phyloP scores from a whole-genome alignment of 2,329 filamentous ascomycete species.

The Microcyclospora tardicrescens region DNA sequence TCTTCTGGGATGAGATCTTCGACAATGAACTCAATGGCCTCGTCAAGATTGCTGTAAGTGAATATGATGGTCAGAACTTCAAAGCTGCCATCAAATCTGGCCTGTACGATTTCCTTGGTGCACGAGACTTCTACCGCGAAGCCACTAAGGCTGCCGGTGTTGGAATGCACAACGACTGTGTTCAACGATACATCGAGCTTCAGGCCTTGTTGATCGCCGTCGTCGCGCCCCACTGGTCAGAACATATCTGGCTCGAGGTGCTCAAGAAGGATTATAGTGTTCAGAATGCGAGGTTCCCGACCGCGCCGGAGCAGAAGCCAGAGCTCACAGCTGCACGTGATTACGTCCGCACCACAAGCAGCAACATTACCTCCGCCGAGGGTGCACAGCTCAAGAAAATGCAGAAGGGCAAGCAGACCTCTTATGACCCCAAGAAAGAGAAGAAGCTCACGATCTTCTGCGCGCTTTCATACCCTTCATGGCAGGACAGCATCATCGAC shows the following conservation, averaged over 20 bases:
- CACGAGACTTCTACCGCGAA: slow-evolving; percentile 85
- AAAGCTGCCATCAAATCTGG: slow-evolving; percentile 72
- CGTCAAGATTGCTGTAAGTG: slow-evolving; percentile 61
- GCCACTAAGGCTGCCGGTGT: slow-evolving; percentile 61
- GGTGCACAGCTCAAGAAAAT: slow-evolving; percentile 74
- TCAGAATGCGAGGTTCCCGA: slow-evolving; percentile 66
- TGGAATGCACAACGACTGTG: slow-evolving; percentile 73
- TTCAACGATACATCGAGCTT: slow-evolving; percentile 70
- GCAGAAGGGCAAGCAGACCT: slow-evolving; percentile 75
- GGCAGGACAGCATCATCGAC: slow-evolving; percentile 86
- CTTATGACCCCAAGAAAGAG: slow-evolving; percentile 79
- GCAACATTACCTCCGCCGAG: slow-evolving; percentile 77
- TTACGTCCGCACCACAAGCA: slow-evolving; percentile 63
- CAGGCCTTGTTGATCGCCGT: slow-evolving; percentile 73
- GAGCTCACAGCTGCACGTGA: slow-evolving; percentile 64
- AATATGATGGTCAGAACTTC: slow-evolving; percentile 70
- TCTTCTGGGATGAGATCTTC: slow-evolving; percentile 80
- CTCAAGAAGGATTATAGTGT: slow-evolving; percentile 63
- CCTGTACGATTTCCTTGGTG: slow-evolving; percentile 81
- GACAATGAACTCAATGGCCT: slow-evolving; percentile 83
- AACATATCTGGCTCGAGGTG: slow-evolving; percentile 88
- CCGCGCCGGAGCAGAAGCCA: slow-evolving; percentile 51
- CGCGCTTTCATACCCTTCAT: slow-evolving; percentile 66
- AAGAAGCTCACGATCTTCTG: slow-evolving; percentile 85
- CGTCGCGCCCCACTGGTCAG: slow-evolving; percentile 84